Percentiles rank a stretch among this genome's conserved stretches.
Evolutionary conservation across 164 flowering plant genomes (phyloP).

Genomic region (Liquidambar formosana): DNA sequence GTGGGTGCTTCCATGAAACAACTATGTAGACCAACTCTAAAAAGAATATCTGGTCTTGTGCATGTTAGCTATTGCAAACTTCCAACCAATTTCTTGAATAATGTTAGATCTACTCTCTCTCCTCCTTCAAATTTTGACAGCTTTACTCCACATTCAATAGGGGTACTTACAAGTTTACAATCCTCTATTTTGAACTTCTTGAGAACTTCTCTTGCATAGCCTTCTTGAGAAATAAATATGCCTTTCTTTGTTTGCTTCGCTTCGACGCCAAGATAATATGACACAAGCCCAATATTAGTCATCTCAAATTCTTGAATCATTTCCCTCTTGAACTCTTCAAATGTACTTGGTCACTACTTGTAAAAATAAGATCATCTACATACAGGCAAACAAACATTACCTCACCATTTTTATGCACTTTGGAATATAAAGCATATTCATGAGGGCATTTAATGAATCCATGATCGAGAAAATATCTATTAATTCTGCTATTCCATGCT

Average conservation of each 20-base stretch:
- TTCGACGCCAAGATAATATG: slow-evolving; percentile 2
- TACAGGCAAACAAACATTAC: neutral
- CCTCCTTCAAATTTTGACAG: neutral
- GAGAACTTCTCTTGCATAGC: neutral
- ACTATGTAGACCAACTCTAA: neutral
- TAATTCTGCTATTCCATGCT: neutral
- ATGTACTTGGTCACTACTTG: neutral
- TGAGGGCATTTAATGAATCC: neutral
- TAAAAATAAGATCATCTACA: slow-evolving; percentile 2
- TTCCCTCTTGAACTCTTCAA: neutral
- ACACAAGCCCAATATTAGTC: slow-evolving; percentile 1
- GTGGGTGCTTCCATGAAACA: slow-evolving; percentile 3
- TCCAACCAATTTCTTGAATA: slow-evolving; percentile 4
- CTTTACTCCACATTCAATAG: neutral
- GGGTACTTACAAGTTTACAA: neutral
- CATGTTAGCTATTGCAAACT: slow-evolving; percentile 6
- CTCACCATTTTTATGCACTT: neutral
- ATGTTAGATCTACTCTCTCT: neutral
- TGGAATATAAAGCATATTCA: neutral
- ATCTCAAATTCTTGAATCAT: slow-evolving; percentile 6
- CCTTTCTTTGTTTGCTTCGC: neutral
- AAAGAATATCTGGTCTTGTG: slow-evolving; percentile 2
- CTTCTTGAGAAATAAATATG: neutral
- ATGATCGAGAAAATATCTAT: neutral
- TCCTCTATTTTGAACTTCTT: slow-evolving; percentile 4